Conservation (phyloP, 2,329 filamentous ascomycete species). For the Trichoderma semiorbis region DNA sequence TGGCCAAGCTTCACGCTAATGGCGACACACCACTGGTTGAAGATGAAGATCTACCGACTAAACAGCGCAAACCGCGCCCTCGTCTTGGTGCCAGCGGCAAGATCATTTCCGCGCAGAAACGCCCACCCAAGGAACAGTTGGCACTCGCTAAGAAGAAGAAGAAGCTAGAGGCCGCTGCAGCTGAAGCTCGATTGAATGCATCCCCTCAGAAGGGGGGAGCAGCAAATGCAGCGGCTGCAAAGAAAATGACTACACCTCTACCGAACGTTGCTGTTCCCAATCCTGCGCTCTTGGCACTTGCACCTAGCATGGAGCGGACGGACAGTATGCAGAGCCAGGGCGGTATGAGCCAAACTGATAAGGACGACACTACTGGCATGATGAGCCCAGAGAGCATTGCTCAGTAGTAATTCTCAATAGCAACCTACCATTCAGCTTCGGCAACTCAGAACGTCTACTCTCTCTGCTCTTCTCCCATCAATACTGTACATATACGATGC, state of each 20-base stretch:
- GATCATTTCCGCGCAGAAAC: conserved; percentile 80
- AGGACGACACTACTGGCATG: conserved; percentile 68
- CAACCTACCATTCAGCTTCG: background rate
- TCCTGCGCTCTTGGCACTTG: conserved; percentile 39
- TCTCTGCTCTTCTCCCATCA: background rate
- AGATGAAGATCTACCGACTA: conserved; percentile 90
- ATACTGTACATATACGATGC: conserved; percentile 8
- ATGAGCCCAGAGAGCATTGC: conserved; percentile 81
- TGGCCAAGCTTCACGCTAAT: conserved; percentile 81
- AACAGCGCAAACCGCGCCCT: conserved; percentile 77
- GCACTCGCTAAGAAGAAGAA: conserved; percentile 85
- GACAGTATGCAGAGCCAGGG: conserved; percentile 57
- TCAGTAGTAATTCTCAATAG: conserved; percentile 30
- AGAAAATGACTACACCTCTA: conserved; percentile 48
- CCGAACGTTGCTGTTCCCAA: conserved; percentile 38
- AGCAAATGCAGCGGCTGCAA: conserved; percentile 43
- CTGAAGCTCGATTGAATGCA: conserved; percentile 42
- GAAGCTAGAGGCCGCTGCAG: conserved; percentile 64
- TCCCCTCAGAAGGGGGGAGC: conserved; percentile 35
- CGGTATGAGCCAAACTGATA: conserved; percentile 62
- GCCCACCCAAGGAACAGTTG: conserved; percentile 76
- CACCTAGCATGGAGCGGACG: conserved; percentile 54
- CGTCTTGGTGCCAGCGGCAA: conserved; percentile 70
- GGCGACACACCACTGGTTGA: conserved; percentile 78
- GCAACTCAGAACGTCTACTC: background rate